Evolutionary conservation across 768 basidiomycete genomes (phyloP).

Genomic region (Ramaria sp.): DNA sequence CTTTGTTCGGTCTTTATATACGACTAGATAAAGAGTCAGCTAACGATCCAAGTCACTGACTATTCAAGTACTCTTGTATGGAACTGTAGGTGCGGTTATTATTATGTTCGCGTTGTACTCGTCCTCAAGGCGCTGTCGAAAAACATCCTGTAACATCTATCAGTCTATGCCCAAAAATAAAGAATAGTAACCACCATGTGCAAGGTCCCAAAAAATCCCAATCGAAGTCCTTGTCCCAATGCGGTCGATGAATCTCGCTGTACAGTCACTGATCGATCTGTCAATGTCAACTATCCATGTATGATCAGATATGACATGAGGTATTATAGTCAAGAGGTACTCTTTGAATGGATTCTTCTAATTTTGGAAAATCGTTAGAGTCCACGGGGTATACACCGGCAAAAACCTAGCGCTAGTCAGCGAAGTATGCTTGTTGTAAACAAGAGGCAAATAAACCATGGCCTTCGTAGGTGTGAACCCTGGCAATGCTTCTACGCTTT

Average conservation of each 20-base stretch:
- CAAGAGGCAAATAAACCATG: conserved; percentile 48
- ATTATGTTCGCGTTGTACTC: conserved; percentile 94
- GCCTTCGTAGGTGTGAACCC: conserved; percentile 89
- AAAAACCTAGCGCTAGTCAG: conserved; percentile 51
- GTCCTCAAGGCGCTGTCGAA: conserved; percentile 91
- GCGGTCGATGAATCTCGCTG: conserved; percentile 90
- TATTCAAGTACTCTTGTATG: conserved; percentile 57
- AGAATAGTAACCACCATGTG: conserved; percentile 48
- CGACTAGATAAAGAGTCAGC: conserved; percentile 34
- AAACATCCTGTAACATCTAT: conserved; percentile 42
- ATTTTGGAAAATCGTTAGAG: conserved; percentile 79
- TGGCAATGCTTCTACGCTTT: conserved; percentile 69
- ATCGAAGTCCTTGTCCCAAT: conserved; percentile 86
- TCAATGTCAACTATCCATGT: conserved; percentile 55
- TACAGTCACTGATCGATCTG: conserved; percentile 80
- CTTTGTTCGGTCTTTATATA: conserved; percentile 56
- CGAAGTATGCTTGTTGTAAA: not conserved
- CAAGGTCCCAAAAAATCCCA: conserved; percentile 90
- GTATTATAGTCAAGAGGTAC: conserved; percentile 30
- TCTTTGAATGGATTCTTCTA: conserved; percentile 91
- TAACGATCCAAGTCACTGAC: not conserved
- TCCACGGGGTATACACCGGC: conserved; percentile 94
- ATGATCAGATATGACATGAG: not conserved
- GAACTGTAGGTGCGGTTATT: conserved; percentile 92
- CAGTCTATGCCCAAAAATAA: not conserved